phyloP scores from a whole-genome alignment of 495 filamentous ascomycete species.

The Durotheca rogersii region DNA sequence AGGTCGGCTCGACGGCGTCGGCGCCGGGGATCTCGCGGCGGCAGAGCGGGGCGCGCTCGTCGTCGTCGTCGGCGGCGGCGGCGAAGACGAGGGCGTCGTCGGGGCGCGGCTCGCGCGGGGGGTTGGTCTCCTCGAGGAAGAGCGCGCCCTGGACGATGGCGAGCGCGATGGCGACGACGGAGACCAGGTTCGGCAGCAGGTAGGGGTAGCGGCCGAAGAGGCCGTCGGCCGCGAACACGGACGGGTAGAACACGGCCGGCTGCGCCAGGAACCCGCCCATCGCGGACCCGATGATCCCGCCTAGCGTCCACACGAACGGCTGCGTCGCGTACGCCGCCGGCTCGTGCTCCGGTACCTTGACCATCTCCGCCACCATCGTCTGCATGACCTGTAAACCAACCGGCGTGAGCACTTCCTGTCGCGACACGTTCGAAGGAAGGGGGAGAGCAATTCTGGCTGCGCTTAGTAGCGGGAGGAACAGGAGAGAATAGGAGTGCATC shows the following conservation, averaged over 20 bases:
- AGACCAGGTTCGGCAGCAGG: conserved; percentile 82
- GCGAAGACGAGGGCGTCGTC: conserved; percentile 12
- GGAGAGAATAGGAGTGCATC: no score
- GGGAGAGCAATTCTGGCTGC: neutral
- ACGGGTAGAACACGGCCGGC: conserved; percentile 73
- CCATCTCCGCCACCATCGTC: conserved; percentile 85
- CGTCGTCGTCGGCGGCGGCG: conserved; percentile 15
- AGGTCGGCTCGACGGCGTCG: conserved; percentile 33
- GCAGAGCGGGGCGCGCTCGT: conserved; percentile 33
- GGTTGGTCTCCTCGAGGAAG: conserved; percentile 88
- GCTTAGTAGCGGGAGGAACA: neutral
- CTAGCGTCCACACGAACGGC: conserved; percentile 89
- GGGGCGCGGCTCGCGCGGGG: conserved; percentile 21
- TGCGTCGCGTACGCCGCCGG: conserved; percentile 84
- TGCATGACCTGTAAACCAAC: conserved; percentile 66
- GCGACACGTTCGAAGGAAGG: neutral
- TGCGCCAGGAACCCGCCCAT: conserved; percentile 80
- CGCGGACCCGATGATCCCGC: conserved; percentile 75
- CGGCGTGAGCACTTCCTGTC: neutral
- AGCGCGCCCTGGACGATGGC: conserved; percentile 74
- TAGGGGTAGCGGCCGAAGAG: conserved; percentile 79
- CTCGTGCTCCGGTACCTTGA: conserved; percentile 80
- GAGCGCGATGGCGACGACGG: conserved; percentile 65
- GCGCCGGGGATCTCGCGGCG: conserved; percentile 25
- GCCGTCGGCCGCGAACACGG: conserved; percentile 63